These are phyloP conservation scores for Mycena metata DNA, from an alignment of 768 basidiomycete species.

Conservation along the genomic window DNA sequence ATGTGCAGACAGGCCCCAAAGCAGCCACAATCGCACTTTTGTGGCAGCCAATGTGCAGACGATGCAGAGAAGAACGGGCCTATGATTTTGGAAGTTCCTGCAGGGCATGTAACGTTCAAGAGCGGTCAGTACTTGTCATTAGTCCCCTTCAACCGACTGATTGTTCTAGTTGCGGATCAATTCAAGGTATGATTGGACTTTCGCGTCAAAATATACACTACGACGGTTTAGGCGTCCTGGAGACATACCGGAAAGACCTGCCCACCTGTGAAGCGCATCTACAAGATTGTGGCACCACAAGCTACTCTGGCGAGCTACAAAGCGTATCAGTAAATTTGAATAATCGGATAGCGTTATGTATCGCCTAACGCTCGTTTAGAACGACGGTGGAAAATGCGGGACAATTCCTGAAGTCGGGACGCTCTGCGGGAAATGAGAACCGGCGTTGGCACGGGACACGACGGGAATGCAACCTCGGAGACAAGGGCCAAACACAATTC, in stretches of 20 bases:
- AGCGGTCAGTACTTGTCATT: slow-evolving; percentile 60
- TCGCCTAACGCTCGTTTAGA: slow-evolving; percentile 47
- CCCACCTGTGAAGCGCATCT: slow-evolving; percentile 70
- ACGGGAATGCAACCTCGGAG: slow-evolving; percentile 73
- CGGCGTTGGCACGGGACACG: slow-evolving; percentile 83
- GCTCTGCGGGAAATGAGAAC: slow-evolving; percentile 78
- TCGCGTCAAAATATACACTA: not conserved
- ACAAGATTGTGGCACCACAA: slow-evolving; percentile 71
- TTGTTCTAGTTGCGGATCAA: slow-evolving; percentile 67
- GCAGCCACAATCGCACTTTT: slow-evolving; percentile 71
- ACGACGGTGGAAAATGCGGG: slow-evolving; percentile 70
- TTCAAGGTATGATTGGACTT: slow-evolving; percentile 57
- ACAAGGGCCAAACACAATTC: slow-evolving; percentile 67
- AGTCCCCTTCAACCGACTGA: not conserved
- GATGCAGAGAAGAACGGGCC: slow-evolving; percentile 69
- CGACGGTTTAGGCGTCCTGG: slow-evolving; percentile 62
- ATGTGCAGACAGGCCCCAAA: slow-evolving; percentile 72
- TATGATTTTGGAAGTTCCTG: slow-evolving; percentile 70
- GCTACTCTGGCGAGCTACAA: slow-evolving; percentile 68
- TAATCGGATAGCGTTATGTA: not conserved
- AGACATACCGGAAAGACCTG: slow-evolving; percentile 67
- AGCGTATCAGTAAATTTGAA: slow-evolving; percentile 65
- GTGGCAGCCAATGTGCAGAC: slow-evolving; percentile 66
- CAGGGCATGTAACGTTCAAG: slow-evolving; percentile 72
- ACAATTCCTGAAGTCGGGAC: slow-evolving; percentile 65